A percentile compares a stretch with the other conserved stretches of the same genome.
phyloP scores from a whole-genome alignment of 768 basidiomycete species.

The Russula brevipes region DNA sequence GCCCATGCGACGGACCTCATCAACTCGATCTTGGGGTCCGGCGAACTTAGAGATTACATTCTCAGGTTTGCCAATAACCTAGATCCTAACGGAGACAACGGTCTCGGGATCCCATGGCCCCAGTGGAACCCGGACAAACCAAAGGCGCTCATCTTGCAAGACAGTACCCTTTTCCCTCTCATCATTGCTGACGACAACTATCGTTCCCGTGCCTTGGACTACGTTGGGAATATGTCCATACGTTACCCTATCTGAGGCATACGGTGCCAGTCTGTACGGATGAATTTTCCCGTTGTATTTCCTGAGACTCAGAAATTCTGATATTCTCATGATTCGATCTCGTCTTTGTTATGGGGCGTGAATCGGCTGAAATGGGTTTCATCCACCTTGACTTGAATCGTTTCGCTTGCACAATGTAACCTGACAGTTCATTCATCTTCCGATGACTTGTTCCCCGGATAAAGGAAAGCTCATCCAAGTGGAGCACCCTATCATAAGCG shows the following conservation, averaged over 20 bases:
- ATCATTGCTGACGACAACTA: slow-evolving; percentile 14
- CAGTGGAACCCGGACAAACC: slow-evolving; percentile 10
- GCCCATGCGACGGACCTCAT: slow-evolving; percentile 13
- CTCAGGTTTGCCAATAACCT: slow-evolving; percentile 21
- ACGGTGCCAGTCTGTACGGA: neutral
- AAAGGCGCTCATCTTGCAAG: slow-evolving; percentile 17
- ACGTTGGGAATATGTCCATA: slow-evolving; percentile 18
- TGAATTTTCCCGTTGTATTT: too few relatives aligned
- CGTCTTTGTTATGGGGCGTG: too few relatives aligned
- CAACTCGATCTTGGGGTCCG: slow-evolving; percentile 1
- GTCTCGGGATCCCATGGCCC: slow-evolving; percentile 16
- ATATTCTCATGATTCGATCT: too few relatives aligned
- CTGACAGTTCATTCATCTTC: too few relatives aligned
- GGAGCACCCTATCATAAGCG: too few relatives aligned
- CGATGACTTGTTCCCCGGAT: too few relatives aligned
- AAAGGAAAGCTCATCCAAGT: too few relatives aligned
- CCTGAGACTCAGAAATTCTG: too few relatives aligned
- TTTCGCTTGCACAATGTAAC: too few relatives aligned
- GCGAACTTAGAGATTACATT: slow-evolving; percentile 22
- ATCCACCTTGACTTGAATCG: too few relatives aligned
- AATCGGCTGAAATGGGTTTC: too few relatives aligned
- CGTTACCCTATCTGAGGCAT: slow-evolving; percentile 15
- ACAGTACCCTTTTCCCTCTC: slow-evolving; percentile 2
- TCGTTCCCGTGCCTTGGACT: slow-evolving; percentile 9
- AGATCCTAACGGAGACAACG: slow-evolving; percentile 19